phyloP scores from a whole-genome alignment of 164 flowering plant species.

The Pachysandra terminalis region DNA sequence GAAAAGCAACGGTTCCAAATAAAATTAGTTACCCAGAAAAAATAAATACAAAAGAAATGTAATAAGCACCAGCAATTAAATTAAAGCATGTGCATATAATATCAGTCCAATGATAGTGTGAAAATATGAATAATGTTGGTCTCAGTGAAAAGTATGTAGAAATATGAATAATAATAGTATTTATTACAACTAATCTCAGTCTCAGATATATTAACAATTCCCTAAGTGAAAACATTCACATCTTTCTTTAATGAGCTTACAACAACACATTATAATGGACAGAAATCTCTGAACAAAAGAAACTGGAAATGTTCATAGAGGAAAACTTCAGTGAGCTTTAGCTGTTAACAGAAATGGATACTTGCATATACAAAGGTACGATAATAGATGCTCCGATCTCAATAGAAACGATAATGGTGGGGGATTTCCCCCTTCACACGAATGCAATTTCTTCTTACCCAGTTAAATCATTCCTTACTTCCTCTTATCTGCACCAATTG shows the following conservation, averaged over 20 bases:
- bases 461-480: constrained; percentile 36
- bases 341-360: background rate
- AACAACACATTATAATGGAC: no score
- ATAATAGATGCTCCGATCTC: background rate
- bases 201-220: background rate
- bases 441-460: background rate
- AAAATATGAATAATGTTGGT: no score
- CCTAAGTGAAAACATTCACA: background rate
- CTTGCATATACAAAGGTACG: constrained; percentile 2
- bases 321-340: background rate
- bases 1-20: no score
- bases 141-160: background rate
- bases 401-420: background rate
- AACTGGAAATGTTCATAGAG: background rate
- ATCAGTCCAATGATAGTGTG: no score
- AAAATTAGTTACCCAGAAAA: no score
- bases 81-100: no score
- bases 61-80: no score
- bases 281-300: background rate
- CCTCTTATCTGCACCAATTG: constrained; percentile 41
- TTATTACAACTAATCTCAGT: background rate
- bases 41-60: no score
- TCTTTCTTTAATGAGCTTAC: constrained; percentile 1
- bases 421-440: background rate
- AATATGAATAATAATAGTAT: background rate